phyloP scores from a whole-genome alignment of 495 filamentous ascomycete species.

The Rusavskia elegans region DNA sequence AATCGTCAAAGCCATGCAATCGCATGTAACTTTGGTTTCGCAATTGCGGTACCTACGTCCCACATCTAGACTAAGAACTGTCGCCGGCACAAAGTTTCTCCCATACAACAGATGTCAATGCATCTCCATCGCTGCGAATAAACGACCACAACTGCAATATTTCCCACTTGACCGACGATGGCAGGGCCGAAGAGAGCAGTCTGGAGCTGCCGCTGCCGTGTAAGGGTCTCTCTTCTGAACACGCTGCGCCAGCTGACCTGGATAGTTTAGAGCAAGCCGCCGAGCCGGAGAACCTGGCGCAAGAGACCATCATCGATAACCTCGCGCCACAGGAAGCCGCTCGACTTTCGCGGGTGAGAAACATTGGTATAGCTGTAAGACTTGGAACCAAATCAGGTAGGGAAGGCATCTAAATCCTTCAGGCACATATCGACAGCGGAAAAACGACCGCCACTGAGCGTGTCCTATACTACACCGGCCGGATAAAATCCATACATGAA shows the following conservation, averaged over 20 bases:
- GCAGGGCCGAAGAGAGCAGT: conserved; percentile 18
- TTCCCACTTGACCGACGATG: conserved; percentile 13
- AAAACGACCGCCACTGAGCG: conserved; percentile 97
- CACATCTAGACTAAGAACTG: neutral
- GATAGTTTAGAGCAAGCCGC: conserved; percentile 44
- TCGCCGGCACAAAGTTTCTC: conserved; percentile 4
- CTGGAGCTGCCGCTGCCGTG: conserved; percentile 27
- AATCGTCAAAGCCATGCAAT: conserved; percentile 16
- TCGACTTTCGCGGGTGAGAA: conserved; percentile 65
- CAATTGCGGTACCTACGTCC: conserved; percentile 6
- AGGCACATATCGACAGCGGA: conserved; percentile 98
- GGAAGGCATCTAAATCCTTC: conserved; percentile 1
- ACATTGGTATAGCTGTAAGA: conserved; percentile 93
- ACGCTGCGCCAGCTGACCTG: neutral
- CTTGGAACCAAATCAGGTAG: neutral
- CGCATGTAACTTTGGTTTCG: conserved; percentile 14
- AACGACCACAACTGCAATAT: conserved; percentile 3
- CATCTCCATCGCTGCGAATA: conserved; percentile 5
- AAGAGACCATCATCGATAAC: conserved; percentile 56
- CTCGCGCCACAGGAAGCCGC: conserved; percentile 59
- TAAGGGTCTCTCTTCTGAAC: conserved; percentile 12
- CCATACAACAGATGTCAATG: conserved; percentile 13
- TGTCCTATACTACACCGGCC: conserved; percentile 95
- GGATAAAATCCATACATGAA: conserved; percentile 94
- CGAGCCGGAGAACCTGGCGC: conserved; percentile 40